Percentiles rank a stretch among this genome's conserved stretches.
phyloP scores from a whole-genome alignment of 2,329 filamentous ascomycete species.

The Fusarium verrucosum region DNA sequence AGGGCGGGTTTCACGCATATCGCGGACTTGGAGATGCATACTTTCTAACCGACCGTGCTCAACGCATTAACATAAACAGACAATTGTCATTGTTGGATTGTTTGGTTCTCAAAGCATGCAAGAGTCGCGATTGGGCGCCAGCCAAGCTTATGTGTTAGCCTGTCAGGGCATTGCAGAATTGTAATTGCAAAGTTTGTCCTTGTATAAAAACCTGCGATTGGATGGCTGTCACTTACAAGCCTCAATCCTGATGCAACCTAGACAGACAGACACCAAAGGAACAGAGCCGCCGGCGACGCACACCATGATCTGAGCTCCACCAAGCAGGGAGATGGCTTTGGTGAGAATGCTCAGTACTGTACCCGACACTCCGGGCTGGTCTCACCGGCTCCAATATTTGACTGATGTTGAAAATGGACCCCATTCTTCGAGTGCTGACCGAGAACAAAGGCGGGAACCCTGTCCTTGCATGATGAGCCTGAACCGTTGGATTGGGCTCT shows the following conservation, averaged over 20 bases:
- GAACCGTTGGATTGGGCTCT: slow-evolving; percentile 41
- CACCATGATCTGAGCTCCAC: slow-evolving; percentile 25
- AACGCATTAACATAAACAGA: background rate
- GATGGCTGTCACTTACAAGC: slow-evolving; percentile 35
- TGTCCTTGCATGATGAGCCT: slow-evolving; percentile 40
- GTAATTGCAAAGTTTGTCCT: slow-evolving; percentile 14
- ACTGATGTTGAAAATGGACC: slow-evolving; percentile 21
- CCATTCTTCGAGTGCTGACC: slow-evolving; percentile 18
- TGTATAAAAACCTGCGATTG: slow-evolving; percentile 16
- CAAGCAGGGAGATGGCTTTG: slow-evolving; percentile 2
- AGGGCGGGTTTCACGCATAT: slow-evolving; percentile 23
- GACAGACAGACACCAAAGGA: background rate
- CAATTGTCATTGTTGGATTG: background rate
- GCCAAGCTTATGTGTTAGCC: too few species aligned
- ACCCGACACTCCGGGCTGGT: slow-evolving; percentile 36
- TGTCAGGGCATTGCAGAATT: background rate
- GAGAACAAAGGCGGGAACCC: slow-evolving; percentile 16
- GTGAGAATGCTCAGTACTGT: slow-evolving; percentile 13
- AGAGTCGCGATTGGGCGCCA: slow-evolving; percentile 15
- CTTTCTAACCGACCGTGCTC: background rate
- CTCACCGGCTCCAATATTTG: slow-evolving; percentile 25
- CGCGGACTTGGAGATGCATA: background rate
- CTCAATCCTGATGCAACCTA: slow-evolving; percentile 20
- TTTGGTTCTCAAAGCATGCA: background rate
- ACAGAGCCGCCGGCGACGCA: slow-evolving; percentile 16